Evolutionary conservation across 2,329 filamentous ascomycete genomes (phyloP).

Genomic region (Claviceps spartinae): DNA sequence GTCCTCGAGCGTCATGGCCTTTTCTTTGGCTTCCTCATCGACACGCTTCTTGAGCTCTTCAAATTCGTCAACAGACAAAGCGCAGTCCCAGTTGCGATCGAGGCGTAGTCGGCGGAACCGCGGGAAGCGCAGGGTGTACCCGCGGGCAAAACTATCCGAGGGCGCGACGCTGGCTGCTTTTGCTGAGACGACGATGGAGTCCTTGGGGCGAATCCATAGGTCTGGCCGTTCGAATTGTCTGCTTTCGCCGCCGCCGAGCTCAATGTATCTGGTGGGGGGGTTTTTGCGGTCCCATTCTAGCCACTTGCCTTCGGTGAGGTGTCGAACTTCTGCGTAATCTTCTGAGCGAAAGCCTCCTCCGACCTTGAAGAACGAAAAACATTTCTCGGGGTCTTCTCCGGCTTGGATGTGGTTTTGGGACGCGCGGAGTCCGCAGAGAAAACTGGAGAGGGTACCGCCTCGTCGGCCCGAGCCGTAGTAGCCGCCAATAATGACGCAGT

Average conservation of each 20-base stretch:
- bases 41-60: conserved; percentile 53
- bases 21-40: conserved; percentile 58
- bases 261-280: conserved; percentile 66
- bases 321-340: conserved; percentile 72
- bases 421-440: conserved; percentile 74
- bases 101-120: conserved; percentile 68
- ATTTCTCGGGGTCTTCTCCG: conserved; percentile 55
- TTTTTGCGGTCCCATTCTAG: conserved; percentile 64
- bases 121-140: conserved; percentile 76
- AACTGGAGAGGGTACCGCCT: conserved; percentile 72
- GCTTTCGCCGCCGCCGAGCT: conserved; percentile 63
- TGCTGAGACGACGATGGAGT: conserved; percentile 76
- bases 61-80: conserved; percentile 68
- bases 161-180: conserved; percentile 70
- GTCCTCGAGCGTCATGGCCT: conserved; percentile 66
- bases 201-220: conserved; percentile 80
- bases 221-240: conserved; percentile 68
- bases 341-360: conserved; percentile 81
- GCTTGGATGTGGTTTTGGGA: conserved; percentile 52
- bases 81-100: conserved; percentile 76
- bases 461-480: conserved; percentile 83
- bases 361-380: conserved; percentile 92
- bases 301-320: conserved; percentile 88
- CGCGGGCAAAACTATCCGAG: conserved; percentile 66
- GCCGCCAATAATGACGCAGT: conserved; percentile 79